Conservation (phyloP, 2,329 filamentous ascomycete species). For the Neoscytalidium dimidiatum region DNA sequence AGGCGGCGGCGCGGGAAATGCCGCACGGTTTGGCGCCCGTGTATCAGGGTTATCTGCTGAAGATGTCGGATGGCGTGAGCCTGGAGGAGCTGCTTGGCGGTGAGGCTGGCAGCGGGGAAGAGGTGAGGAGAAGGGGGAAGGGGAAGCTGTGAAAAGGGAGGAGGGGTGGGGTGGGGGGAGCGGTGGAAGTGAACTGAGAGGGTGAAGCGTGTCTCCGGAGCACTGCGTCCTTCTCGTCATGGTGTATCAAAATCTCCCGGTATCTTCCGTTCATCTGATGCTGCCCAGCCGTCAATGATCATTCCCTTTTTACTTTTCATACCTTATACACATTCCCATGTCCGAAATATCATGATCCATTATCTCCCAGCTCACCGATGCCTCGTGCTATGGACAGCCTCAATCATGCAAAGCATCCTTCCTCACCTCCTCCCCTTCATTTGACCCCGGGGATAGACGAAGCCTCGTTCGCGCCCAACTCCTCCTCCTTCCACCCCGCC, state of each 20-base stretch:
- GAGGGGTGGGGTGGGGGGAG: not conserved
- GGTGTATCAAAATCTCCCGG: not conserved
- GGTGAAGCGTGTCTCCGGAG: too few species aligned
- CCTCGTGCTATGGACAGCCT: not conserved
- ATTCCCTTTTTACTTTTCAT: not conserved
- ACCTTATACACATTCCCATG: not conserved
- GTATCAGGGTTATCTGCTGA: slow-evolving; percentile 12
- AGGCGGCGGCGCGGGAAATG: not conserved
- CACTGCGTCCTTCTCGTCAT: not conserved
- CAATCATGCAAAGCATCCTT: not conserved
- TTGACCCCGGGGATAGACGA: slow-evolving; percentile 46
- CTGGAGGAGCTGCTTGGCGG: slow-evolving; percentile 1
- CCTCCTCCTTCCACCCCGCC: slow-evolving; percentile 48
- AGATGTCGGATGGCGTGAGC: slow-evolving; percentile 6
- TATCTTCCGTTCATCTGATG: not conserved
- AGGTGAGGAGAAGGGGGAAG: not conserved
- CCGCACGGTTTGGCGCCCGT: slow-evolving; percentile 1
- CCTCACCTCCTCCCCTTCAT: slow-evolving; percentile 15
- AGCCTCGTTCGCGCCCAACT: slow-evolving; percentile 49
- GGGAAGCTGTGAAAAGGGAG: not conserved
- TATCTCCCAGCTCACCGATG: not conserved
- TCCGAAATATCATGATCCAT: not conserved
- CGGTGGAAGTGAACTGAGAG: not conserved
- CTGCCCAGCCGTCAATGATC: not conserved
- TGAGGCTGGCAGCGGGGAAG: not conserved